Conservation (phyloP, 495 filamentous ascomycete species). For the Aspergillus coremiiformis region DNA sequence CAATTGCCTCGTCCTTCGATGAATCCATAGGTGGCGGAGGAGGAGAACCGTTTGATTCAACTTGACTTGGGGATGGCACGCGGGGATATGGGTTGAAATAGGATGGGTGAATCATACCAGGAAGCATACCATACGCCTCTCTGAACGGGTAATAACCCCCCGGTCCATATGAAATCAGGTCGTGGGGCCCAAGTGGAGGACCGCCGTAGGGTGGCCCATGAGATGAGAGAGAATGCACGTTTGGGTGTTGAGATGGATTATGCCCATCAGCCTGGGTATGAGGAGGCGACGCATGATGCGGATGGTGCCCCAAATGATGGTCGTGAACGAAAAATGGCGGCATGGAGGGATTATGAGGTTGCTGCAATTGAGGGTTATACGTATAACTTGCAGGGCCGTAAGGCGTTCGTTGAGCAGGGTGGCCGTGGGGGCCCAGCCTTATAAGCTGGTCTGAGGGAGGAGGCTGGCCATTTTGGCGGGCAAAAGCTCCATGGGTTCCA, state of each 20-base stretch:
- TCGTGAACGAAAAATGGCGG: constrained; percentile 34
- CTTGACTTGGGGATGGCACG: constrained; percentile 29
- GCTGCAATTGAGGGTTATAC: constrained; percentile 30
- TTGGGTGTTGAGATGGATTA: constrained; percentile 22
- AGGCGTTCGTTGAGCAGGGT: constrained; percentile 24
- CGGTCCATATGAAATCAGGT: constrained; percentile 43
- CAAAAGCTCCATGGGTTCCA: constrained; percentile 20
- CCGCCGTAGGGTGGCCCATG: constrained; percentile 33
- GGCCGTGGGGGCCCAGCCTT: constrained; percentile 31
- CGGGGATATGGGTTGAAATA: constrained; percentile 33
- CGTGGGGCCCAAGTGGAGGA: constrained; percentile 32
- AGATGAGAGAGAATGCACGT: constrained; percentile 24
- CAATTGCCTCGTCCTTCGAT: constrained; percentile 46
- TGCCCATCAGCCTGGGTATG: constrained; percentile 27
- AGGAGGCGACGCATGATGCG: constrained; percentile 21
- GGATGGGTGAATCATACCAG: constrained; percentile 32
- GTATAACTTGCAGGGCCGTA: constrained; percentile 37
- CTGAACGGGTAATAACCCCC: constrained; percentile 37
- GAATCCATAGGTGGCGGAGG: constrained; percentile 22
- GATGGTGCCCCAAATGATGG: constrained; percentile 23
- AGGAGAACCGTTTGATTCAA: constrained; percentile 20
- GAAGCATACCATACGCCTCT: constrained; percentile 35
- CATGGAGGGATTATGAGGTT: constrained; percentile 25
- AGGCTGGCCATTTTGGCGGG: constrained; percentile 21
- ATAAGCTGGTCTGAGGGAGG: constrained; percentile 36